phyloP scores from a whole-genome alignment of 2,329 filamentous ascomycete species.

The Tolypocladium nubicola region DNA sequence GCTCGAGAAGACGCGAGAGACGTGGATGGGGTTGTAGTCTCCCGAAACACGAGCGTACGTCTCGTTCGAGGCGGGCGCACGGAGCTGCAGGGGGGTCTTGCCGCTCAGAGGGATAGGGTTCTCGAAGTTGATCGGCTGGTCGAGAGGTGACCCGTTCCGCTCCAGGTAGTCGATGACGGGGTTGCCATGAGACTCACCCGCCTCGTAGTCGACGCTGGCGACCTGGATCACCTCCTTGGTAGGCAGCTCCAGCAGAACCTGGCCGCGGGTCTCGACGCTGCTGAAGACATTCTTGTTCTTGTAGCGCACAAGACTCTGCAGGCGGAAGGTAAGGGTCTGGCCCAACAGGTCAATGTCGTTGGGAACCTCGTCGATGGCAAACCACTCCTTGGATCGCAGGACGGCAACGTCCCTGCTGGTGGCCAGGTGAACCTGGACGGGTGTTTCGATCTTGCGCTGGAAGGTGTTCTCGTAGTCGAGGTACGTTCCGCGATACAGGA shows the following conservation, averaged over 20 bases:
- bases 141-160: conserved; percentile 81
- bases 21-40: conserved; percentile 98
- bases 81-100: conserved; percentile 77
- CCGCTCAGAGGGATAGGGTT: conserved; percentile 93
- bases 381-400: conserved; percentile 95
- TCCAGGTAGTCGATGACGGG: conserved; percentile 93
- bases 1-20: conserved; percentile 89
- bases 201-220: conserved; percentile 92
- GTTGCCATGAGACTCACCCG: conserved; percentile 85
- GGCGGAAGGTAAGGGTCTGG: conserved; percentile 90
- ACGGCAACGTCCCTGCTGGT: conserved; percentile 89
- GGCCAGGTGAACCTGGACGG: conserved; percentile 82
- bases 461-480: conserved; percentile 96
- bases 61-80: conserved; percentile 92
- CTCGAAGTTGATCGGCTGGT: conserved; percentile 95
- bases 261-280: conserved; percentile 81
- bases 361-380: conserved; percentile 61
- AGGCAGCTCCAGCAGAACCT: conserved; percentile 87
- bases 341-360: conserved; percentile 78
- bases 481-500: conserved; percentile 89
- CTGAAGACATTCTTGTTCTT: conserved; percentile 92
- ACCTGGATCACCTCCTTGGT: conserved; percentile 97
- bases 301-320: conserved; percentile 83
- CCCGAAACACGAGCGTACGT: conserved; percentile 96
- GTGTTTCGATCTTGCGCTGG: conserved; percentile 92